Evolutionary conservation across 805 yeast genomes (phyloP), one percentile per base, ranked within the genome.

Genomic region (Pichia kluyveri): DNA sequence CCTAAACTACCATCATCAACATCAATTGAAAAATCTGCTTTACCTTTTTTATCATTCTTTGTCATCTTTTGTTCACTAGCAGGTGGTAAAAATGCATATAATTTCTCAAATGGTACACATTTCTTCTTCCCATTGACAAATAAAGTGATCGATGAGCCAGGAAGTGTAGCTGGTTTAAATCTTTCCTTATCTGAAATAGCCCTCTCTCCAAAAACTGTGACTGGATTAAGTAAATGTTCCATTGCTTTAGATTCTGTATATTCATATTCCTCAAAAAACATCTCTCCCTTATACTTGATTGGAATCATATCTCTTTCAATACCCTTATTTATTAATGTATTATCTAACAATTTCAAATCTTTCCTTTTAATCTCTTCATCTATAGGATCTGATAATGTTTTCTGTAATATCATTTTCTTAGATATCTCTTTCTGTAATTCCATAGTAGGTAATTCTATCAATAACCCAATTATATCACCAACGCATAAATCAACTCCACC

Each of bases 1-100:
- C 98, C 99, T 47, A 88, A 66, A 40, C 79, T 69, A 0, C 96
- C 96, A 60, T 93, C 96, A 61, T 93, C 95, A 14, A 57, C 77
- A 58, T 60, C 71, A 55, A 58, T 51, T 10, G 47, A 46, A 38
- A 62, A 54, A 4, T 49, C 48, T 5, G 46, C 38, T 36, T 17
- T 23, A 6, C 31, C 42, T 19, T 32, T 45, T 23, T 42, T 45
- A 11, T 44, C 36, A 8, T 32, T 50, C 31, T 23, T 42, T 17
- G 50, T 51, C 46, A 61, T 54, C 46, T 51, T 68, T 41, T 75
- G 65, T 51, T 77, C 81, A 39, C 90, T 77, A 48, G 82, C 72
- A 3, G 95, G 90, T 0, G 97, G 96, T 43, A 85, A 63, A 58
- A 87, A 90, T 27, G 88, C 83, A 52, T 78, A 80, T 38, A 91